Conservation (phyloP, 148 eudicot genomes). For the Fagopyrum tataricum region DNA sequence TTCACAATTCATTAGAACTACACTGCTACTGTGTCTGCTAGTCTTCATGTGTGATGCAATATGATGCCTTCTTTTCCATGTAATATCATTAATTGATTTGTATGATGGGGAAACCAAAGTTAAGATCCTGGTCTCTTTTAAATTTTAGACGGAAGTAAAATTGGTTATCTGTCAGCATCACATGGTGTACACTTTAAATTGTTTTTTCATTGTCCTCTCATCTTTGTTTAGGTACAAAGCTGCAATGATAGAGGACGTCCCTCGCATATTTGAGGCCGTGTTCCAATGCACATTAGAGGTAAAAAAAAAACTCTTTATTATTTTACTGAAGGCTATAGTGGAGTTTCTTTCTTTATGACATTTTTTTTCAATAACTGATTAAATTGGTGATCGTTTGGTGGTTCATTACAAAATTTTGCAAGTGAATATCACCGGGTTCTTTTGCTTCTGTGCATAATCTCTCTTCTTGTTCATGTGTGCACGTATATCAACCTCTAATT, state of each 20-base stretch:
- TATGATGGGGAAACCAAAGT: neutral
- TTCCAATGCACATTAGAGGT: slow-evolving; percentile 98
- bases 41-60: neutral
- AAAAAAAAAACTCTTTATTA: slow-evolving; percentile 9
- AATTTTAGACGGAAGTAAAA: neutral
- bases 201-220: neutral
- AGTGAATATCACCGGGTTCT: neutral
- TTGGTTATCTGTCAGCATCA: neutral
- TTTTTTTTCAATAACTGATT: neutral
- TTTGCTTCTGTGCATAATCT: neutral
- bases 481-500: neutral
- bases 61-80: neutral
- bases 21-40: neutral
- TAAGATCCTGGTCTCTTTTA: neutral
- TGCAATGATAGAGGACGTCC: slow-evolving; percentile 90
- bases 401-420: neutral
- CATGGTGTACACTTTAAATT: neutral
- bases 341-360: neutral
- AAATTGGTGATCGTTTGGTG: neutral
- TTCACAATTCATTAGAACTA: neutral
- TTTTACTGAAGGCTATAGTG: neutral
- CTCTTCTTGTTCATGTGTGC: neutral
- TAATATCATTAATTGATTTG: neutral
- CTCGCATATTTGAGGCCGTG: slow-evolving; percentile 91
- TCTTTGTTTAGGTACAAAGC: slow-evolving; percentile 52